These are phyloP conservation scores for Ceriops decandra DNA, from an alignment of 345 rosid genomes.

Conservation along the genomic window DNA sequence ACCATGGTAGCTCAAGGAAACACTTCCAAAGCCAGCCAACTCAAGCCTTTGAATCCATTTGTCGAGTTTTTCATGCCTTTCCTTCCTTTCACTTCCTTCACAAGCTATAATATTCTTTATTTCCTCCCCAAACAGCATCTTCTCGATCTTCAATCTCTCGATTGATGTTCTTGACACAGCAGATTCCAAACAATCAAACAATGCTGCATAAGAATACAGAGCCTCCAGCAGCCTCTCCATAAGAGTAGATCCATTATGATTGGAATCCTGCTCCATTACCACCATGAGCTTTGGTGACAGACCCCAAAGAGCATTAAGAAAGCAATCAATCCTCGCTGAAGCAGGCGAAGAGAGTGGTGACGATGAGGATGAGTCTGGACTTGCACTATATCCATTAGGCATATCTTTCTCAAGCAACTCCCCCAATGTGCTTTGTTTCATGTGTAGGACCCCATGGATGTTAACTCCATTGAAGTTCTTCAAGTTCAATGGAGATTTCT, in stretches of 20 bases:
- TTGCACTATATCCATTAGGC: conserved; percentile 52
- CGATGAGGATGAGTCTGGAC: conserved; percentile 69
- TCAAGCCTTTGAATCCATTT: conserved; percentile 85
- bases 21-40: conserved; percentile 61
- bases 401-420: conserved; percentile 63
- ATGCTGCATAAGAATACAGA: conserved; percentile 72
- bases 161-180: conserved; percentile 60
- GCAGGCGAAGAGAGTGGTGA: conserved; percentile 40
- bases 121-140: conserved; percentile 86
- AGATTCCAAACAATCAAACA: conserved; percentile 87
- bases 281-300: conserved; percentile 78
- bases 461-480: conserved; percentile 45
- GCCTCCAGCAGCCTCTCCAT: conserved; percentile 88
- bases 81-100: conserved; percentile 76
- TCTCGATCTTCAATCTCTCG: conserved; percentile 80
- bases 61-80: conserved; percentile 85
- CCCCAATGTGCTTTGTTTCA: conserved; percentile 46
- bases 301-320: conserved; percentile 55
- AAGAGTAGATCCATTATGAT: conserved; percentile 62
- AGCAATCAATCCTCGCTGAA: conserved; percentile 51
- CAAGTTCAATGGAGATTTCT: conserved; percentile 31
- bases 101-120: conserved; percentile 83
- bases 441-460: conserved; percentile 44
- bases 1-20: conserved; percentile 63
- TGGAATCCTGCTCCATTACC: conserved; percentile 75